phyloP scores from a whole-genome alignment of 306 rosid genomes.

The Acacia confusa region DNA sequence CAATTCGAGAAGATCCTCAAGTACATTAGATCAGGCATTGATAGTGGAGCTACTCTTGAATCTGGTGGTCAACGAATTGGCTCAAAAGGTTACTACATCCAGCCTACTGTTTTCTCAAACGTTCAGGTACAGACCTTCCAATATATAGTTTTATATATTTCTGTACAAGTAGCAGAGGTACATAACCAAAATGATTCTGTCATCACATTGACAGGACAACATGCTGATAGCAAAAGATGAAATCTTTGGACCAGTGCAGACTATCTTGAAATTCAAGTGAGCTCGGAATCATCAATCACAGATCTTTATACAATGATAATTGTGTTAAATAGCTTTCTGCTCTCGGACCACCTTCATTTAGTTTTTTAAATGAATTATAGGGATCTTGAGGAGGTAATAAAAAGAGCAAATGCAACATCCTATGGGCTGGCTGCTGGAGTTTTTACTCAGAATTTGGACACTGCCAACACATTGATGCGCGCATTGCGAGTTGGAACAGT shows the following conservation, averaged over 20 bases:
- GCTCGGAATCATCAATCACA: conserved; percentile 13
- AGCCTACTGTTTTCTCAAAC: conserved; percentile 82
- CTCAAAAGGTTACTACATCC: conserved; percentile 72
- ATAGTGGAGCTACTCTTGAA: conserved; percentile 73
- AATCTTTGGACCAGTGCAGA: conserved; percentile 77
- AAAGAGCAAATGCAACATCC: conserved; percentile 58
- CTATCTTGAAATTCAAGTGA: conserved; percentile 72
- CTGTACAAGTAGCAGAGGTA: not conserved
- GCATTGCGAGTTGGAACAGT: conserved; percentile 74
- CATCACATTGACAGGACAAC: conserved; percentile 48
- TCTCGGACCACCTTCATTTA: not conserved
- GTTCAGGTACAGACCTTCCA: conserved; percentile 50
- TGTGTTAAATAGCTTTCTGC: conserved; percentile 2
- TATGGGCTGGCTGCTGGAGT: conserved; percentile 93
- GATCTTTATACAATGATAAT: not conserved
- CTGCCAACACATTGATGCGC: conserved; percentile 63
- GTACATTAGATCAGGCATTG: conserved; percentile 66
- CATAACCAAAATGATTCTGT: conserved; percentile 30
- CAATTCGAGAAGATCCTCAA: conserved; percentile 67
- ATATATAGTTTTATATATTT: conserved; percentile 9
- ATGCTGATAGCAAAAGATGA: conserved; percentile 84
- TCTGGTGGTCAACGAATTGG: conserved; percentile 75
- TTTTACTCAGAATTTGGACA: conserved; percentile 51
- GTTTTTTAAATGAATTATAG: conserved; percentile 38
- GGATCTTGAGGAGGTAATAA: conserved; percentile 66